Evolutionary conservation across 2,329 filamentous ascomycete genomes (phyloP).

Genomic region (Purpureocillium lavendulum): DNA sequence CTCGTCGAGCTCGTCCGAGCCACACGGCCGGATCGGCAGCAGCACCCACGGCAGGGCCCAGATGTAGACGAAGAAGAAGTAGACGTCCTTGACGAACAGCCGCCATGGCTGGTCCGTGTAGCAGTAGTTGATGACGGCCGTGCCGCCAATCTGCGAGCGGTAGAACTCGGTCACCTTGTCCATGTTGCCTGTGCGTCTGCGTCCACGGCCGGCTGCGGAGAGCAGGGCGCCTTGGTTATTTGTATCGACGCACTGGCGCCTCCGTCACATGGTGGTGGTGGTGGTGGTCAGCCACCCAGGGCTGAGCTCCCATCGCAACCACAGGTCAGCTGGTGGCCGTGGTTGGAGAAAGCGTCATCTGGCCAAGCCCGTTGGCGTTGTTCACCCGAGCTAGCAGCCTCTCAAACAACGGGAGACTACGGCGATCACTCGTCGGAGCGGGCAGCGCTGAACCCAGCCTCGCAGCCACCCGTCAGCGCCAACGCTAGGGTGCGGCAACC

Average conservation of each 20-base stretch:
- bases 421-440: too few relatives aligned
- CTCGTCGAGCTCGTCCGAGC: constrained; percentile 52
- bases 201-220: neutral
- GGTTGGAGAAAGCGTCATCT: neutral
- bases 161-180: constrained; percentile 39
- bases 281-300: neutral
- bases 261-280: too few relatives aligned
- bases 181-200: constrained; percentile 13
- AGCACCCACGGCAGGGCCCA: constrained; percentile 54
- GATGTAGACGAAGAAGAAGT: constrained; percentile 44
- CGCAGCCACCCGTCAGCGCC: too few relatives aligned
- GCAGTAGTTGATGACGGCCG: constrained; percentile 49
- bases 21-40: constrained; percentile 45
- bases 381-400: too few relatives aligned
- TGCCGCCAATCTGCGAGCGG: constrained; percentile 49
- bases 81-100: constrained; percentile 43
- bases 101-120: constrained; percentile 49
- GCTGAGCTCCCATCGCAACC: neutral
- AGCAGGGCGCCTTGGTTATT: neutral
- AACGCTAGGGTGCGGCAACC: too few relatives aligned
- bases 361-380: neutral
- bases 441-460: too few relatives aligned
- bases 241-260: neutral
- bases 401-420: too few relatives aligned
- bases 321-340: neutral